Evolutionary conservation across 768 basidiomycete species (phyloP).

Genomic region (Podaxis sp.): DNA sequence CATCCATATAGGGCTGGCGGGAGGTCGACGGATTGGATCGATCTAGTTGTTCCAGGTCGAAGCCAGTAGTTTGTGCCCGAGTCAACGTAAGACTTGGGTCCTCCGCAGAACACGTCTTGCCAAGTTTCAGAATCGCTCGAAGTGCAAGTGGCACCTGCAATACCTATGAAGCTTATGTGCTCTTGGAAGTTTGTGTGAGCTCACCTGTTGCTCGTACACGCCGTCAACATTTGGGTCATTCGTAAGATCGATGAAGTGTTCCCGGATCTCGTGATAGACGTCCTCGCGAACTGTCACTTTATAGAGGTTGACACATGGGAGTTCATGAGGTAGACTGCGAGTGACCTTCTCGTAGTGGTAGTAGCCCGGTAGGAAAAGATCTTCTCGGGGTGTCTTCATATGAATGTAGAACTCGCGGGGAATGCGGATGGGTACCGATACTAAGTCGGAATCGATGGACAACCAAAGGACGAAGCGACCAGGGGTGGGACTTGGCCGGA

Average conservation of each 20-base stretch:
- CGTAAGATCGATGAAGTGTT: conserved; percentile 89
- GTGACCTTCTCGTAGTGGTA: conserved; percentile 75
- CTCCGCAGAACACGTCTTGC: conserved; percentile 74
- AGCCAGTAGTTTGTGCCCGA: conserved; percentile 75
- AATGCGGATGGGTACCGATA: conserved; percentile 80
- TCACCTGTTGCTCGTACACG: conserved; percentile 89
- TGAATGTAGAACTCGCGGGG: conserved; percentile 94
- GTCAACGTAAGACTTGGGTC: conserved; percentile 72
- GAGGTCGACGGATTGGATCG: conserved; percentile 54
- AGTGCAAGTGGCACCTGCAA: conserved; percentile 71
- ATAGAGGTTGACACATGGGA: conserved; percentile 77
- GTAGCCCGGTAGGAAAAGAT: conserved; percentile 62
- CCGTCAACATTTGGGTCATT: conserved; percentile 96
- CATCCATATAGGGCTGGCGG: conserved; percentile 69
- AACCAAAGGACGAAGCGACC: conserved; percentile 92
- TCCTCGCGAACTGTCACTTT: conserved; percentile 82
- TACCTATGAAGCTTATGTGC: not conserved
- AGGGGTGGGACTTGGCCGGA: conserved; percentile 69
- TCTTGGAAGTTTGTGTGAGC: conserved; percentile 11
- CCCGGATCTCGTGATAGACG: conserved; percentile 77
- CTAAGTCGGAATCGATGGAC: conserved; percentile 73
- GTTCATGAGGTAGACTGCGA: conserved; percentile 76
- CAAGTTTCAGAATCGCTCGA: conserved; percentile 79
- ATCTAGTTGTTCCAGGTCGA: conserved; percentile 83
- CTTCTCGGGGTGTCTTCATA: conserved; percentile 66